Conservation (phyloP, 139 green algal genomes). For the Chlorella sp. region DNA sequence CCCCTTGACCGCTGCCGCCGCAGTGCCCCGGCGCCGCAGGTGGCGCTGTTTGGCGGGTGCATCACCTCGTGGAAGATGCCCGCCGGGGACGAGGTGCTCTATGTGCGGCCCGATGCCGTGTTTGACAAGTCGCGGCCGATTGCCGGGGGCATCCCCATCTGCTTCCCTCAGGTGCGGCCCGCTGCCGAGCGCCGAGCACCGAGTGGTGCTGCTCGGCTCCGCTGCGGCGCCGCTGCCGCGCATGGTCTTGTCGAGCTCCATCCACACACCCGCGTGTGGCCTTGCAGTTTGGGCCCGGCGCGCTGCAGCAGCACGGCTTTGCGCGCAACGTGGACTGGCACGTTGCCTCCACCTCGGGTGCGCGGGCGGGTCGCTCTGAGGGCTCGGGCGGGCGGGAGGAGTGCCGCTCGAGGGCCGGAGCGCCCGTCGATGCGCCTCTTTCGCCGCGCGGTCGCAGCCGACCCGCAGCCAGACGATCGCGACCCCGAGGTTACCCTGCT, state of each 20-base stretch:
- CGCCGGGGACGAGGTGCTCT: slow-evolving; percentile 92
- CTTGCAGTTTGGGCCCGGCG: slow-evolving; percentile 89
- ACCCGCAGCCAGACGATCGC: slow-evolving; percentile 66
- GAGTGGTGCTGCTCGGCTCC: neutral
- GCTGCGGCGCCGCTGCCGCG: neutral
- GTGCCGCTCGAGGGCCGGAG: slow-evolving; percentile 11
- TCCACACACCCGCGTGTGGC: neutral
- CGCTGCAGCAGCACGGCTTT: slow-evolving; percentile 97
- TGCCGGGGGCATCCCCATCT: slow-evolving; percentile 91
- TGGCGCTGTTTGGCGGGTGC: slow-evolving; percentile 89
- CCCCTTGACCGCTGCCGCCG: no score
- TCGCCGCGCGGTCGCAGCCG: slow-evolving; percentile 69
- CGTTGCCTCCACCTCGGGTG: slow-evolving; percentile 75
- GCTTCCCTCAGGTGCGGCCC: slow-evolving; percentile 86
- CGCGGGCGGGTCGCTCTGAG: no score
- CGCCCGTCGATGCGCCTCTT: slow-evolving; percentile 76
- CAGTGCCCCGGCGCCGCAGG: no score
- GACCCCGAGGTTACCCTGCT: slow-evolving; percentile 87
- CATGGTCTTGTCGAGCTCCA: neutral
- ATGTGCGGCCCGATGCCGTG: slow-evolving; percentile 90
- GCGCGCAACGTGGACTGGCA: slow-evolving; percentile 94
- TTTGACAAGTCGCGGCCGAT: slow-evolving; percentile 95
- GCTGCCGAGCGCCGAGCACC: neutral
- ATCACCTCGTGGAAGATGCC: slow-evolving; percentile 90
- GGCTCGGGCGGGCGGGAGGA: no score